A percentile compares a stretch with the other conserved stretches of the same genome.
Evolutionary conservation across 768 basidiomycete species (phyloP).

Genomic region (Tulasnella sp.): DNA sequence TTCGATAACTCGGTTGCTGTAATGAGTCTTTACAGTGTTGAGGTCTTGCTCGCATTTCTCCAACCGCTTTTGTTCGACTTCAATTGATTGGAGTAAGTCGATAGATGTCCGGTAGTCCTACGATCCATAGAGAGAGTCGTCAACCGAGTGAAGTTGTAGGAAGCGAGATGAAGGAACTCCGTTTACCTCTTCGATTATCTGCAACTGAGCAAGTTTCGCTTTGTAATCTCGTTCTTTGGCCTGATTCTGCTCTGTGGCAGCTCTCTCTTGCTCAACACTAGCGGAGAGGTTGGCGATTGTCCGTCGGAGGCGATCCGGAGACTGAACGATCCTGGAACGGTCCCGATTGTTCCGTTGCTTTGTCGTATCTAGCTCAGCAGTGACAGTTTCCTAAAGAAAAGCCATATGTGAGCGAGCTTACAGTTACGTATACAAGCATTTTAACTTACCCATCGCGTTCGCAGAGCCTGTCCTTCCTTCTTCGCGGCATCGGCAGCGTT

Average conservation of each 20-base stretch:
- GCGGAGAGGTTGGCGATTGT: constrained; percentile 73
- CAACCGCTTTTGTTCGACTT: constrained; percentile 61
- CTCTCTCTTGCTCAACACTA: constrained; percentile 67
- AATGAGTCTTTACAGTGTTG: constrained; percentile 59
- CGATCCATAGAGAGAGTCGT: not conserved
- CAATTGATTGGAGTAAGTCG: constrained; percentile 71
- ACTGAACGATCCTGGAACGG: constrained; percentile 77
- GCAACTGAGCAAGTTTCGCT: constrained; percentile 63
- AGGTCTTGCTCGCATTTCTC: constrained; percentile 64
- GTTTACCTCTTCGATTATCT: constrained; percentile 68
- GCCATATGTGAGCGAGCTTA: not conserved
- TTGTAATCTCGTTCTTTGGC: constrained; percentile 73
- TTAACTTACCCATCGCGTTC: constrained; percentile 56
- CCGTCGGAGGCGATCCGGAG: constrained; percentile 82
- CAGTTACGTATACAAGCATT: not conserved
- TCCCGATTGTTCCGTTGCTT: constrained; percentile 61
- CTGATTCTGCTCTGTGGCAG: constrained; percentile 58
- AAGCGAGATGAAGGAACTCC: constrained; percentile 2
- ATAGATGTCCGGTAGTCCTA: constrained; percentile 69
- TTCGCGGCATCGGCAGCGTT: constrained; percentile 69
- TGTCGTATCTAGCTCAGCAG: constrained; percentile 40
- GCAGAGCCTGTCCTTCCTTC: constrained; percentile 58
- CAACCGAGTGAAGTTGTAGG: not conserved
- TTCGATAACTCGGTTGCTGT: constrained; percentile 72
- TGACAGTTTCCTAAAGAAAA: not conserved